Conservation (phyloP, 495 filamentous ascomycete species). For the Choiromyces venosus region DNA sequence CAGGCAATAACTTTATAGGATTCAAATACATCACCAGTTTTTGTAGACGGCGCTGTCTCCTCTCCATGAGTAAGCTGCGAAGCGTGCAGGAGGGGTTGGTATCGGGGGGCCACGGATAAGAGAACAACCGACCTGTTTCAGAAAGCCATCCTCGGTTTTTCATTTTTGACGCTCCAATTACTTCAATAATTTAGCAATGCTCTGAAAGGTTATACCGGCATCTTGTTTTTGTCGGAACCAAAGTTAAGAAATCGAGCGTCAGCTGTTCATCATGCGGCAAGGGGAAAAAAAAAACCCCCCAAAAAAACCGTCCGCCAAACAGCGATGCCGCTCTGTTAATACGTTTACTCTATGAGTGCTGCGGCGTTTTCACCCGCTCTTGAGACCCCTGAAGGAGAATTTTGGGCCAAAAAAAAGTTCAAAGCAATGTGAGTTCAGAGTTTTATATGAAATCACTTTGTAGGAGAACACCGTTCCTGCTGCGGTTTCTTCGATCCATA, state of each 20-base stretch:
- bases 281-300: background rate
- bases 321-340: background rate
- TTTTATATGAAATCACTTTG: constrained; percentile 1
- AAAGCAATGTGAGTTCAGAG: background rate
- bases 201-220: background rate
- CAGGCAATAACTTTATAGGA: background rate
- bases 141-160: too few relatives aligned
- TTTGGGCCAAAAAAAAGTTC: background rate
- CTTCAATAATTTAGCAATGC: too few relatives aligned
- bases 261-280: background rate
- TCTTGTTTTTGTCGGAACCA: background rate
- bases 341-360: background rate
- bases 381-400: background rate
- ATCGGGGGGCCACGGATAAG: too few relatives aligned
- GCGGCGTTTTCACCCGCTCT: background rate
- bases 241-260: background rate
- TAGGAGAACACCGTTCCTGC: background rate
- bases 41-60: too few relatives aligned
- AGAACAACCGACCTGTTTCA: too few relatives aligned
- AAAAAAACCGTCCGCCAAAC: background rate
- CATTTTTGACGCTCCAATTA: too few relatives aligned
- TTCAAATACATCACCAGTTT: background rate
- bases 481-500: background rate
- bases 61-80: too few relatives aligned
- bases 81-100: too few relatives aligned